These are phyloP conservation scores for Leccinum broughii DNA, from an alignment of 768 basidiomycete species.

Conservation along the genomic window DNA sequence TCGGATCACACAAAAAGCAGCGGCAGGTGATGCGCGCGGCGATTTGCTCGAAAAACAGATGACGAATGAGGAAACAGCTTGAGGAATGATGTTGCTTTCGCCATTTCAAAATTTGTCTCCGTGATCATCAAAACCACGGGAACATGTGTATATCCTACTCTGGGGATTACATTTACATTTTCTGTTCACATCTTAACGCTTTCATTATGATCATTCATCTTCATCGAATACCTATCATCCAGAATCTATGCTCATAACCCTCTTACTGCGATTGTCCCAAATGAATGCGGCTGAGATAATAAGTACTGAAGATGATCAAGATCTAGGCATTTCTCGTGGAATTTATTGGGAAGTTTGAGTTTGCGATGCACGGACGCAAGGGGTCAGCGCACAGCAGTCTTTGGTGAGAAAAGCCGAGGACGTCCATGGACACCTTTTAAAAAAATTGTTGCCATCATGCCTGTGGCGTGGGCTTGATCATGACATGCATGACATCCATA, in stretches of 20 bases:
- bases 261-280: too few relatives aligned
- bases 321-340: conserved; percentile 37
- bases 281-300: too few relatives aligned
- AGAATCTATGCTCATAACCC: too few relatives aligned
- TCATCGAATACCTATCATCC: too few relatives aligned
- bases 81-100: neutral
- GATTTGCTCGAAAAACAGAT: conserved; percentile 12
- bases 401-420: conserved; percentile 6
- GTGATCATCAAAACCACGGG: too few relatives aligned
- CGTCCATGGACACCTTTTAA: neutral
- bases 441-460: neutral
- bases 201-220: too few relatives aligned
- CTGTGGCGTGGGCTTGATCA: neutral
- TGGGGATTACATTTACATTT: too few relatives aligned
- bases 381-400: conserved; percentile 7
- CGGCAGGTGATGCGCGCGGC: neutral
- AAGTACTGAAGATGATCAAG: neutral
- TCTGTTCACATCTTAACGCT: too few relatives aligned
- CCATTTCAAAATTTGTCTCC: too few relatives aligned
- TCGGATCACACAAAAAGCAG: conserved; percentile 19
- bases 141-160: too few relatives aligned
- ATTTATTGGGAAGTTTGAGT: conserved; percentile 53
- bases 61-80: neutral
- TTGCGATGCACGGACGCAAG: conserved; percentile 28
- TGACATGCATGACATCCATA: too few relatives aligned